A percentile compares a stretch with the other conserved stretches of the same genome.
These are phyloP conservation scores for Aspergillus sp. DNA, from an alignment of 2,329 filamentous ascomycete species.

Conservation along the genomic window DNA sequence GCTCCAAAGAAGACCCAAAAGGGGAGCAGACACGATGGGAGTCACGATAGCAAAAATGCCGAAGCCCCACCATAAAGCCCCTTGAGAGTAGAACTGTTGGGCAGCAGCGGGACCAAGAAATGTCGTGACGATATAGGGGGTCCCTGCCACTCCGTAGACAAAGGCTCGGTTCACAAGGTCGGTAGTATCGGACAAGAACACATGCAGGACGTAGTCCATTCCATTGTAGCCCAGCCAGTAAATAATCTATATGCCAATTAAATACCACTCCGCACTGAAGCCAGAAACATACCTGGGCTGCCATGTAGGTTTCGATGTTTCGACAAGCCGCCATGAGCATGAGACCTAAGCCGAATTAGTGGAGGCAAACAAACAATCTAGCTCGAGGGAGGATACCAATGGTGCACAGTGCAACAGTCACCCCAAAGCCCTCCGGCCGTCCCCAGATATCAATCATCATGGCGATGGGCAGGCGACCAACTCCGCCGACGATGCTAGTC, in stretches of 20 bases:
- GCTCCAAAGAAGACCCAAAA: conserved; percentile 53
- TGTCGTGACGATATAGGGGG: conserved; percentile 61
- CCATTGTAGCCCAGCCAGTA: conserved; percentile 38
- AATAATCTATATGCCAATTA: conserved; percentile 50
- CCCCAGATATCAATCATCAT: conserved; percentile 65
- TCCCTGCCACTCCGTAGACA: conserved; percentile 57
- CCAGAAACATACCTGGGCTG: conserved; percentile 46
- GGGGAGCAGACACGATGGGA: conserved; percentile 54
- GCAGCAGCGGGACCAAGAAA: conserved; percentile 56
- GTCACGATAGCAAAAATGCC: conserved; percentile 60
- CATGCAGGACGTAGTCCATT: conserved; percentile 54
- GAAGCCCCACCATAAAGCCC: conserved; percentile 62
- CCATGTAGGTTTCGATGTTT: conserved; percentile 61
- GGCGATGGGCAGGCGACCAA: conserved; percentile 59
- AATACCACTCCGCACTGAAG: background rate
- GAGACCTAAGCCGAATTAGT: conserved; percentile 37
- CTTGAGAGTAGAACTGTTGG: conserved; percentile 45
- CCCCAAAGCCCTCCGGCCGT: conserved; percentile 55
- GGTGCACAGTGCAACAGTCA: conserved; percentile 49
- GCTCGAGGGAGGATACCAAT: conserved; percentile 14
- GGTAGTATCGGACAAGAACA: conserved; percentile 63
- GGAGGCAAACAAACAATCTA: too few relatives aligned
- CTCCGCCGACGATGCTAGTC: conserved; percentile 55
- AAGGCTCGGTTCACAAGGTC: conserved; percentile 59
- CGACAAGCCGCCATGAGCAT: conserved; percentile 63